A percentile compares a stretch with the other conserved stretches of the same genome.
phyloP scores from a whole-genome alignment of 257 asterid species.

The Rhazya stricta region DNA sequence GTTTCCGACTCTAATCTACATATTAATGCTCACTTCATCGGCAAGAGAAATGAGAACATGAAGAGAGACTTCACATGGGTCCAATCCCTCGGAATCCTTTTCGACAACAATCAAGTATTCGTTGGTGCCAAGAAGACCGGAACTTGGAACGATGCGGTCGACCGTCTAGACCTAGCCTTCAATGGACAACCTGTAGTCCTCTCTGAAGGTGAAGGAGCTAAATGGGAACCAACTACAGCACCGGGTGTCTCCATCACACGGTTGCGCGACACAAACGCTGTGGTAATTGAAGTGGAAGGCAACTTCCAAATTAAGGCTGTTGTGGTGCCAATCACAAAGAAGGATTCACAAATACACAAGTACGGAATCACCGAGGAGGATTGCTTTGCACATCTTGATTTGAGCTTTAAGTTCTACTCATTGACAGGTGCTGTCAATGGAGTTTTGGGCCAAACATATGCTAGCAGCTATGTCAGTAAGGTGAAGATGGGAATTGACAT shows the following conservation, averaged over 20 bases:
- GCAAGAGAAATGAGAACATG: constrained; percentile 55
- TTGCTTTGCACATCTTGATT: constrained; percentile 79
- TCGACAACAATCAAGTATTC: constrained; percentile 45
- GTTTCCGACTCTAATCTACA: constrained; percentile 67
- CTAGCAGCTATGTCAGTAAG: constrained; percentile 48
- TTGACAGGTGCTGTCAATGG: constrained; percentile 58
- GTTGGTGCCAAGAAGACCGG: constrained; percentile 62
- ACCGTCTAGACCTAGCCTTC: constrained; percentile 49
- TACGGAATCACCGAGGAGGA: constrained; percentile 67
- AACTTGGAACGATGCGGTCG: constrained; percentile 50
- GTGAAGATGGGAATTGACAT: constrained; percentile 75
- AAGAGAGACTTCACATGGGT: constrained; percentile 91
- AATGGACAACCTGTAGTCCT: constrained; percentile 43
- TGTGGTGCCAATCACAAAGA: constrained; percentile 59
- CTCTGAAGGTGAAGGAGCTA: constrained; percentile 39
- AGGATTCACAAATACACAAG: constrained; percentile 54
- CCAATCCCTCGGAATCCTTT: constrained; percentile 79
- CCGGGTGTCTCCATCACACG: constrained; percentile 38
- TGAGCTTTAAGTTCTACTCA: constrained; percentile 70
- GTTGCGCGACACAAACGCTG: constrained; percentile 40
- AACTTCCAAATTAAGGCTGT: constrained; percentile 69
- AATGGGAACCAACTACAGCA: constrained; percentile 32
- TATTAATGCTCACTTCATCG: constrained; percentile 84
- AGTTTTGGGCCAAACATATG: constrained; percentile 75
- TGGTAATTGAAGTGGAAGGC: constrained; percentile 58